phyloP scores from a whole-genome alignment of 163 green algal species.

The Trebouxia gelatinosa region DNA sequence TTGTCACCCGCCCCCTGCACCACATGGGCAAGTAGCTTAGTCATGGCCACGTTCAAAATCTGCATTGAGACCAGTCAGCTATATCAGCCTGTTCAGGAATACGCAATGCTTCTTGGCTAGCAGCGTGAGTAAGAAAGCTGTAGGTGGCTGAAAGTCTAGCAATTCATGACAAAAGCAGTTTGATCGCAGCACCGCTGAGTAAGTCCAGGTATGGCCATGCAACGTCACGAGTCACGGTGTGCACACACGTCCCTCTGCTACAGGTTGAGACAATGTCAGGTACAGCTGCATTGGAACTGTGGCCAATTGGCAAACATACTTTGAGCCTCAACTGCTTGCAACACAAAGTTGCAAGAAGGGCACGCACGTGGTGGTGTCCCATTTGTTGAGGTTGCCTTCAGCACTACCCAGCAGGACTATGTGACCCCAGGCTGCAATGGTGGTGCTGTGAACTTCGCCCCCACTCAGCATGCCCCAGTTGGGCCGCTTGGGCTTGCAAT shows the following conservation, averaged over 20 bases:
- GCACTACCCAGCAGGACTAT: constrained; percentile 70
- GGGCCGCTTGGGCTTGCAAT: constrained; percentile 62
- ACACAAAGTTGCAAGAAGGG: too few species aligned
- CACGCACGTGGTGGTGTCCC: constrained; percentile 48
- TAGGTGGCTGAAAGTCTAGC: neutral
- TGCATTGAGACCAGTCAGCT: neutral
- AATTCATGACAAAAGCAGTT: neutral
- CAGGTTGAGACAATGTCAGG: too few species aligned
- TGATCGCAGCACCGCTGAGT: too few species aligned
- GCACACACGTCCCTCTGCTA: too few species aligned
- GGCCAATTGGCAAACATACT: too few species aligned
- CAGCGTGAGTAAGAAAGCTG: neutral
- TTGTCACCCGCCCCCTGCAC: constrained; percentile 35
- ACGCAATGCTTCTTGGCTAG: neutral
- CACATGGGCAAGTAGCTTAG: neutral
- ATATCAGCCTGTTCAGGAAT: neutral
- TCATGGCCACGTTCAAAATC: neutral
- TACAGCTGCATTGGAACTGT: too few species aligned
- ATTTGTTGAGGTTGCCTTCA: constrained; percentile 56
- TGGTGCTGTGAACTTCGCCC: constrained; percentile 56
- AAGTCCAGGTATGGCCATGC: too few species aligned
- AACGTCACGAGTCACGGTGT: too few species aligned
- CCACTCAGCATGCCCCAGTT: constrained; percentile 44
- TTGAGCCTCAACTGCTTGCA: too few species aligned
- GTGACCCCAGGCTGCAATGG: constrained; percentile 59